Evolutionary conservation across 257 asterid genomes (phyloP).

Genomic region (Haberlea rhodopensis): DNA sequence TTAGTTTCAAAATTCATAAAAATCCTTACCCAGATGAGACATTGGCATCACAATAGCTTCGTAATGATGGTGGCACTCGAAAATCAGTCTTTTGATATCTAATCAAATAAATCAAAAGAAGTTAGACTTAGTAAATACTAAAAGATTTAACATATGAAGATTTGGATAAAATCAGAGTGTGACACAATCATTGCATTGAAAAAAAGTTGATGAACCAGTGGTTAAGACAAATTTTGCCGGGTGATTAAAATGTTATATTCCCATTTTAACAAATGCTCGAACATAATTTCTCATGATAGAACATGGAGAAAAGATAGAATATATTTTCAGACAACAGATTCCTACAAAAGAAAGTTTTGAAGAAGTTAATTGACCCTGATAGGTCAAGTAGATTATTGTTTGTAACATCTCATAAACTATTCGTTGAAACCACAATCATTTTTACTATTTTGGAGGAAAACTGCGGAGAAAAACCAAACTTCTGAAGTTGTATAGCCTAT

Average conservation of each 20-base stretch:
- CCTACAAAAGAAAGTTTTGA: not conserved
- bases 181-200: not conserved
- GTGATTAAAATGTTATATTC: not conserved
- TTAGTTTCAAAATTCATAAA: slow-evolving; percentile 13
- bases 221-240: not conserved
- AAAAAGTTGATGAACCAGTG: not conserved
- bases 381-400: not conserved
- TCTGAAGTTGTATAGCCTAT: not conserved
- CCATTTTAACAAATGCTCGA: slow-evolving; percentile 3
- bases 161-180: slow-evolving; percentile 2
- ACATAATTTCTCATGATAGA: not conserved
- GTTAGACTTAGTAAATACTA: slow-evolving; percentile 18
- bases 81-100: slow-evolving; percentile 82
- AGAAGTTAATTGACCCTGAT: not conserved
- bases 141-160: slow-evolving; percentile 12
- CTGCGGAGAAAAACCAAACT: not conserved
- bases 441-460: not conserved
- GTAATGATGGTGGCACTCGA: slow-evolving; percentile 72
- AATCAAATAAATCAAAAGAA: slow-evolving; percentile 20
- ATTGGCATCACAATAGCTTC: slow-evolving; percentile 48
- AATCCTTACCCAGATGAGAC: slow-evolving; percentile 47
- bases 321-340: not conserved
- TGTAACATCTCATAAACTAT: not conserved
- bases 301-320: not conserved
- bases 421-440: too few species aligned